These are phyloP conservation scores for Rehmannia glutinosa DNA, from an alignment of 257 asterid genomes.

Conservation along the genomic window DNA sequence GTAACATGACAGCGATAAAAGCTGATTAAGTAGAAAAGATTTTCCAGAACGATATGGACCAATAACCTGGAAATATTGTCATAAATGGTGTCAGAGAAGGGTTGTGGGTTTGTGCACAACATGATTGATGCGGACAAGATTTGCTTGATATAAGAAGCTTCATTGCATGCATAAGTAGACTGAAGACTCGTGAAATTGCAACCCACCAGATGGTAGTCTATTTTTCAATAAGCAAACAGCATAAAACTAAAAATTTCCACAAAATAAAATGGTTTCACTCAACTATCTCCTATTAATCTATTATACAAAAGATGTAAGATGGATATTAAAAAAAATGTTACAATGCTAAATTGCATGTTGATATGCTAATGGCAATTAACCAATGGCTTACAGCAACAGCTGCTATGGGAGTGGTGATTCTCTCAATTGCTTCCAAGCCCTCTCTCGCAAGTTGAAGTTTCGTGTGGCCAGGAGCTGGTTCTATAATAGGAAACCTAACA, in stretches of 20 bases:
- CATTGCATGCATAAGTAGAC: neutral
- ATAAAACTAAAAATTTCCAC: neutral
- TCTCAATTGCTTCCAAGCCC: conserved; percentile 91
- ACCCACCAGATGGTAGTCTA: neutral
- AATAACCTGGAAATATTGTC: conserved; percentile 58
- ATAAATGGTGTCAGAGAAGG: neutral
- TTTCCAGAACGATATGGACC: conserved; percentile 99
- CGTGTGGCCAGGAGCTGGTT: conserved; percentile 96
- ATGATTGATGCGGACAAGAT: neutral
- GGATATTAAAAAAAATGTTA: too few relatives aligned
- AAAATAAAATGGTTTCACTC: neutral
- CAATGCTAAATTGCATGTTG: conserved; percentile 2
- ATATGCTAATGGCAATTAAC: conserved; percentile 14
- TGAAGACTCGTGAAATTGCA: neutral
- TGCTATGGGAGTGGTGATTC: conserved; percentile 79
- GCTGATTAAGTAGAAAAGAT: conserved; percentile 96
- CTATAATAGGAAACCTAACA: conserved; percentile 85
- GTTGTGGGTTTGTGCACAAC: neutral
- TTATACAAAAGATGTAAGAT: neutral
- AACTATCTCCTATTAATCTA: neutral
- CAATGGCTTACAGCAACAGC: conserved; percentile 81
- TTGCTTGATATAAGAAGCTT: neutral
- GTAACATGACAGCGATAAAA: conserved; percentile 89
- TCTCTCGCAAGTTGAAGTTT: conserved; percentile 84
- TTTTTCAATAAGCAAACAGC: conserved; percentile 1